Conservation (phyloP, 768 basidiomycete genomes). For the Collybiopsis confluens region DNA sequence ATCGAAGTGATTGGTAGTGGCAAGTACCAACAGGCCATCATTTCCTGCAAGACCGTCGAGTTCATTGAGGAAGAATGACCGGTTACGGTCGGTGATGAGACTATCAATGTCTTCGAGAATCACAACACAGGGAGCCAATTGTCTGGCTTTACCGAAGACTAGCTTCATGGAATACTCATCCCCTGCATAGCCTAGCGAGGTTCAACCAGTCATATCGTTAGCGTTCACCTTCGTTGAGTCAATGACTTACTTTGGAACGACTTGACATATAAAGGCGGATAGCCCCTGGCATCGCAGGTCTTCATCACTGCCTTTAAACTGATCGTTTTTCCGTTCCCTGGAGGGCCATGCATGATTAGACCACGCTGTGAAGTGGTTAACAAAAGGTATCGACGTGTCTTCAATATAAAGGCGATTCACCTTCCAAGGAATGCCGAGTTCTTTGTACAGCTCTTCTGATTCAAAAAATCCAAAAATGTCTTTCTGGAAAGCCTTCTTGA, state of each 20-base stretch:
- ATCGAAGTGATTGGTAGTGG: constrained; percentile 82
- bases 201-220: too few species aligned
- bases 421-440: constrained; percentile 82
- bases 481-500: constrained; percentile 65
- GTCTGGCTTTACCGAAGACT: constrained; percentile 73
- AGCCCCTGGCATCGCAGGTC: constrained; percentile 55
- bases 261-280: constrained; percentile 75
- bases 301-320: constrained; percentile 82
- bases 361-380: constrained; percentile 50
- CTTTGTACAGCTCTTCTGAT: constrained; percentile 70
- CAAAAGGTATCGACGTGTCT: not conserved
- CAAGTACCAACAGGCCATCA: constrained; percentile 74
- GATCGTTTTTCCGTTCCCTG: constrained; percentile 85
- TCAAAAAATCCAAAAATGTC: constrained; percentile 79
- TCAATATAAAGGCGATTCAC: constrained; percentile 24
- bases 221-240: too few species aligned
- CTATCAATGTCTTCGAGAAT: constrained; percentile 64
- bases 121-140: constrained; percentile 61
- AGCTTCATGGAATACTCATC: constrained; percentile 64
- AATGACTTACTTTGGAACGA: constrained; percentile 69
- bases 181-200: constrained; percentile 56
- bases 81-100: constrained; percentile 71
- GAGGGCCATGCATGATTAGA: constrained; percentile 80
- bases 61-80: constrained; percentile 88
- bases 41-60: constrained; percentile 78